phyloP scores from a whole-genome alignment of 208 protist species.

The Leishmania martiniquensis region DNA sequence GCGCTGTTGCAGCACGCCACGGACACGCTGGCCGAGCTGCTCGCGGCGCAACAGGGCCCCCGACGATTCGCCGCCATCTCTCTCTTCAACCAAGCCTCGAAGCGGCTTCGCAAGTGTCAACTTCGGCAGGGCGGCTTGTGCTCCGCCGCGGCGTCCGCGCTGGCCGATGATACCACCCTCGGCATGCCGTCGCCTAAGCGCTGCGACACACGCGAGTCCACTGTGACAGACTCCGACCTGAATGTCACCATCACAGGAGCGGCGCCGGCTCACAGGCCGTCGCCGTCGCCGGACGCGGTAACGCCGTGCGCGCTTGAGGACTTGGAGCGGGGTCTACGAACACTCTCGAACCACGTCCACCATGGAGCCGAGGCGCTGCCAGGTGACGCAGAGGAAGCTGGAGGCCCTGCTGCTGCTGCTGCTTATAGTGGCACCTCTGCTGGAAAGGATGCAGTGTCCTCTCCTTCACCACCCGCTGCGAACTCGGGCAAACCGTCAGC shows the following conservation, averaged over 20 bases:
- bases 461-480: neutral
- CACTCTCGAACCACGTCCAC: neutral
- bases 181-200: neutral
- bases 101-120: conserved; percentile 47
- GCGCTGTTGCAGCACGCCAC: conserved; percentile 50
- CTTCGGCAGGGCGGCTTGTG: conserved; percentile 2
- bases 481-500: neutral
- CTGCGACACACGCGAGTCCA: conserved; percentile 2
- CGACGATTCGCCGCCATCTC: conserved; percentile 45
- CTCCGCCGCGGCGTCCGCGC: neutral
- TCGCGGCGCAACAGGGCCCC: conserved; percentile 42
- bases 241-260: conserved; percentile 51
- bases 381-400: neutral
- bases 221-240: conserved; percentile 27
- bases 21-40: conserved; percentile 47
- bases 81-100: conserved; percentile 47
- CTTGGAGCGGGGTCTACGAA: conserved; percentile 19
- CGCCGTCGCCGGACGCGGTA: neutral
- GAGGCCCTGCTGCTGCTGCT: conserved; percentile 2
- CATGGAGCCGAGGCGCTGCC: neutral
- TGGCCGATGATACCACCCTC: neutral
- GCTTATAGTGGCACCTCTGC: neutral
- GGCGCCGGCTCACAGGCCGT: neutral
- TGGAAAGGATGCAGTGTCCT: neutral
- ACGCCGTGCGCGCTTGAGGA: conserved; percentile 20